Evolutionary conservation across 371 early-diverging fungal species (phyloP).

Genomic region (Chytridium lagenaria): DNA sequence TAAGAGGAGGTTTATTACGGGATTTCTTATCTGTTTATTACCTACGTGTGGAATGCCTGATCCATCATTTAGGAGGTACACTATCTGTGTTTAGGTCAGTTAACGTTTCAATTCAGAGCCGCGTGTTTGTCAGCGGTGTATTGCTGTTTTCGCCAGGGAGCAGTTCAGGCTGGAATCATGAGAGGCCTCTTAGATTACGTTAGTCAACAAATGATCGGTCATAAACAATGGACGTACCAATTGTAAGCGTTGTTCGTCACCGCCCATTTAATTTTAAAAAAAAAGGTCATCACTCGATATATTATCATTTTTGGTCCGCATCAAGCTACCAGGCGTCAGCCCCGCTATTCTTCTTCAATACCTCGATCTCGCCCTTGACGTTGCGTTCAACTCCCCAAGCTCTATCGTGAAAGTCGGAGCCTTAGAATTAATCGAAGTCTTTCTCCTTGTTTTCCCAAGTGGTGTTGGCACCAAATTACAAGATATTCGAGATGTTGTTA

Average conservation of each 20-base stretch:
- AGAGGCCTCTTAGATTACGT: slow-evolving; percentile 55
- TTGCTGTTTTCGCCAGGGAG: slow-evolving; percentile 50
- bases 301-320: slow-evolving; percentile 44
- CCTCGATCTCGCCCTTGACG: slow-evolving; percentile 54
- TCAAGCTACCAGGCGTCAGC: slow-evolving; percentile 53
- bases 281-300: slow-evolving; percentile 57
- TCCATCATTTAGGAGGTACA: slow-evolving; percentile 49
- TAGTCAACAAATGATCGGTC: slow-evolving; percentile 54
- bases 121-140: slow-evolving; percentile 48
- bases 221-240: slow-evolving; percentile 60
- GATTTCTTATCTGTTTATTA: slow-evolving; percentile 54
- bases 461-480: slow-evolving; percentile 46
- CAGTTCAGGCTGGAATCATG: slow-evolving; percentile 46
- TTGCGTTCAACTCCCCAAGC: slow-evolving; percentile 55
- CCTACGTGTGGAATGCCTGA: slow-evolving; percentile 60
- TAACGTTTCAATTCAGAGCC: slow-evolving; percentile 29
- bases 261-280: background rate
- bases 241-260: slow-evolving; percentile 37
- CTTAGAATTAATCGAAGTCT: slow-evolving; percentile 50
- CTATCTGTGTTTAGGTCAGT: background rate
- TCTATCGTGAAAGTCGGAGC: slow-evolving; percentile 52
- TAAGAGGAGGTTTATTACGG: slow-evolving; percentile 55
- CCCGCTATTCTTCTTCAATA: slow-evolving; percentile 54
- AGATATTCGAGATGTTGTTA: slow-evolving; percentile 55
- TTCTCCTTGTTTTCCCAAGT: slow-evolving; percentile 56